Evolutionary conservation across 495 filamentous ascomycete genomes (phyloP), one percentile per base, ranked within the genome.

Genomic region (Evernia prunastri): DNA sequence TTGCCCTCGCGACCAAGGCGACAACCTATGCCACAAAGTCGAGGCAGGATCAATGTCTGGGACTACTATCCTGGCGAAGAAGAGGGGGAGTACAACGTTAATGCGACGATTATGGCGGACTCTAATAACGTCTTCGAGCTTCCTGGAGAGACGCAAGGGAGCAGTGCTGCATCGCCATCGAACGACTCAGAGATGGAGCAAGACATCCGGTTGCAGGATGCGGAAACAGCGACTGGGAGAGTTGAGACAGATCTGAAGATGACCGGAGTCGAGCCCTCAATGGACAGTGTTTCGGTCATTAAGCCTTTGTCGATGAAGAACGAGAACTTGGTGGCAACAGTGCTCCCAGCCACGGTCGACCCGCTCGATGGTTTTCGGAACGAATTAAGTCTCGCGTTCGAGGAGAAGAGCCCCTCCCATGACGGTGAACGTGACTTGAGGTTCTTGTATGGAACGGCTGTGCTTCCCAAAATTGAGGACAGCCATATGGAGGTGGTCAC

Each of bases 21-120:
- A 9, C 20, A 33, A 9, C 27, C 27, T 13, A 36, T 39, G n/a
- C 36, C 49, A 27, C 49, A 29, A n/a, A 39, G 29, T 3, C 17
- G 39, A 39, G 20, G 40, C 17, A 63, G 37, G 53, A 63, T 39
- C 8, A 18, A 56, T 17, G 27, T 47, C 35, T 63, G 61, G 61
- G 51, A 63, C 42, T 29, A 23, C 11, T 61, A 61, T 39, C 60
- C 40, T 56, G 49, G 60, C 20, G 47, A 62, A 53, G 29, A 31
- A 56, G 60, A 54, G 10, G 27, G 18, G 25, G 25, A 27, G 23
- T 13, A 53, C 25, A 29, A 56, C n/a, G 3, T 43, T 15, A 20
- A 54, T 35, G 56, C 37, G 18, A 53, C 23, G 1, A 12, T 54
- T 1, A 43, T 13, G 18, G 25, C 53, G 29, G 20, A 17, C 39